phyloP scores from a whole-genome alignment of 192 early-diverging fungal species.

The Rhizophagus clarus region DNA sequence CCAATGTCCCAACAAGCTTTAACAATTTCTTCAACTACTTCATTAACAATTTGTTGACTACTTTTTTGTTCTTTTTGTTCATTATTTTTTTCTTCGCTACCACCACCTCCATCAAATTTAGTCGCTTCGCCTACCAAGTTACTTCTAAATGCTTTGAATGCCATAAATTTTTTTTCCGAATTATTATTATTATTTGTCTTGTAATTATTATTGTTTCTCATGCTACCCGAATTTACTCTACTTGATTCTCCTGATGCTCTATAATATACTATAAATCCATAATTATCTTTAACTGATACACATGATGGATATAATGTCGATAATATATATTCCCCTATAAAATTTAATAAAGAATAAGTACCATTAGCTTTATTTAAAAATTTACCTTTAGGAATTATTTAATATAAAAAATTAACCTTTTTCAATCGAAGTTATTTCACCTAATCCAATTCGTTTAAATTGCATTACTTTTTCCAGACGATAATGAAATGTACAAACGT shows the following conservation, averaged over 20 bases:
- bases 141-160: constrained; percentile 46
- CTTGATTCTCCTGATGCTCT: constrained; percentile 49
- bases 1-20: constrained; percentile 30
- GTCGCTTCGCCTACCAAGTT: constrained; percentile 44
- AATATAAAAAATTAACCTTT: constrained; percentile 47
- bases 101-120: constrained; percentile 27
- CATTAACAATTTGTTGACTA: constrained; percentile 36
- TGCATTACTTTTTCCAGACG: constrained; percentile 68
- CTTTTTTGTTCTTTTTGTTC: constrained; percentile 16
- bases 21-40: constrained; percentile 41
- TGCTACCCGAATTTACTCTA: constrained; percentile 53
- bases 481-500: constrained; percentile 71
- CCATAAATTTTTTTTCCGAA: constrained; percentile 32
- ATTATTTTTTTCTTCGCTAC: background rate
- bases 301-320: constrained; percentile 40
- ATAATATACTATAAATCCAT: constrained; percentile 54
- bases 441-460: constrained; percentile 61
- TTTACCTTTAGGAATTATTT: too few relatives aligned
- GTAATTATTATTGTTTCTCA: constrained; percentile 42
- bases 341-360: background rate
- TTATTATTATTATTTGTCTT: constrained; percentile 1
- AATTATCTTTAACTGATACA: constrained; percentile 47
- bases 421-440: constrained; percentile 56
- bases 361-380: background rate
- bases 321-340: constrained; percentile 46